Conservation (phyloP, 805 yeast genomes). For the Ogataea populi-albae region DNA sequence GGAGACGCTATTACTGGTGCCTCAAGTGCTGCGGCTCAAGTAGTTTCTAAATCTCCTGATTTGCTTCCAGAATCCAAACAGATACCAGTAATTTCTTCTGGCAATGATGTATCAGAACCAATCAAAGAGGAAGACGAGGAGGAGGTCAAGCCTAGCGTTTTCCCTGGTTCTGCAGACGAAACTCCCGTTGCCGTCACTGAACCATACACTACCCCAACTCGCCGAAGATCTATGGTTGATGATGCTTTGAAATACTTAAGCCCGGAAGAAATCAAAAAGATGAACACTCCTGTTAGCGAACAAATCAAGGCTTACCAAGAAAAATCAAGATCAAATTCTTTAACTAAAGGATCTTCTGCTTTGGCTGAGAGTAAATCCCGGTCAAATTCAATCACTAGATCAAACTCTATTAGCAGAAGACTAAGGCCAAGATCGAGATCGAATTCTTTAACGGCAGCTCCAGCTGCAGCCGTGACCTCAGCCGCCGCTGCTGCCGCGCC, state of each 20-base stretch:
- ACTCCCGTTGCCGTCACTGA: slow-evolving; percentile 7
- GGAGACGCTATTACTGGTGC: slow-evolving; percentile 21
- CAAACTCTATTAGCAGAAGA: slow-evolving; percentile 17
- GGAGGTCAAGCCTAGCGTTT: slow-evolving; percentile 18
- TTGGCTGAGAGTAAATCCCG: slow-evolving; percentile 31
- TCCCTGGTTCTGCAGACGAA: slow-evolving; percentile 18
- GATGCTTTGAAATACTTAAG: slow-evolving; percentile 28
- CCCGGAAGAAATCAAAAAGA: slow-evolving; percentile 26
- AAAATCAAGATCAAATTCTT: slow-evolving; percentile 41
- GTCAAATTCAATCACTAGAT: slow-evolving; percentile 22
- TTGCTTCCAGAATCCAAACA: no score
- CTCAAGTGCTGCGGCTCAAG: slow-evolving; percentile 17
- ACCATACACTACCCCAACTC: slow-evolving; percentile 11
- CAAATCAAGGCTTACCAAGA: slow-evolving; percentile 26
- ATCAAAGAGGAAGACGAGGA: slow-evolving; percentile 32
- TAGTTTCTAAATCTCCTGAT: slow-evolving; percentile 16
- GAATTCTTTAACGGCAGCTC: slow-evolving; percentile 26
- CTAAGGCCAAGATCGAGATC: slow-evolving; percentile 21
- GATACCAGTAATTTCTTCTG: slow-evolving; percentile 7
- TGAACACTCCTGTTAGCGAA: slow-evolving; percentile 30
- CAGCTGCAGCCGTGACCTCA: slow-evolving; percentile 33
- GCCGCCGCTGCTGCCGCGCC: slow-evolving; percentile 30
- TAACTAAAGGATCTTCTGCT: slow-evolving; percentile 40
- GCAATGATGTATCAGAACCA: slow-evolving; percentile 28
- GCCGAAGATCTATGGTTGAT: slow-evolving; percentile 33